Percentiles rank a stretch among this genome's conserved stretches.
phyloP scores from a whole-genome alignment of 2,329 filamentous ascomycete genomes.

The Exophiala xenobiotica region DNA sequence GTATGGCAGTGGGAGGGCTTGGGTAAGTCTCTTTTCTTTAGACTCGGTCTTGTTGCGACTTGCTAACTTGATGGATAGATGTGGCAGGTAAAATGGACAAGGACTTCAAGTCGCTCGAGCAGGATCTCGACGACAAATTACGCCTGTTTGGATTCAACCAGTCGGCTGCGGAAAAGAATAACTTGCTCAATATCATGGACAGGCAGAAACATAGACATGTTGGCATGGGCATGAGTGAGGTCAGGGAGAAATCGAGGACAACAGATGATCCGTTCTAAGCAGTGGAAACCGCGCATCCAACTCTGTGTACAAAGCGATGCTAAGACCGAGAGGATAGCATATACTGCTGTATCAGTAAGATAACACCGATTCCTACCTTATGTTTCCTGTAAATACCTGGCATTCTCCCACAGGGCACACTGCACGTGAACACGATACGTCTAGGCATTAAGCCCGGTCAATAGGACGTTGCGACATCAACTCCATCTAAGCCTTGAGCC shows the following conservation, averaged over 20 bases:
- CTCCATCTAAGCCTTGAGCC: constrained; percentile 17
- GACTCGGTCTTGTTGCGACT: background rate
- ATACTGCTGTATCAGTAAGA: too few species aligned
- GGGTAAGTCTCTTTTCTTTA: constrained; percentile 49
- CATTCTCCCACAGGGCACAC: too few species aligned
- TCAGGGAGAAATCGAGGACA: constrained; percentile 31
- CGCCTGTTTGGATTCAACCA: constrained; percentile 43
- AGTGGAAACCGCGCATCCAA: too few species aligned
- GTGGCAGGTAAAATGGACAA: constrained; percentile 43
- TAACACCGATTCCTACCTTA: too few species aligned
- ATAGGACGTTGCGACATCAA: too few species aligned
- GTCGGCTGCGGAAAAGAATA: constrained; percentile 32
- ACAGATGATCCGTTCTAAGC: constrained; percentile 15
- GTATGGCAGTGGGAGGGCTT: constrained; percentile 82
- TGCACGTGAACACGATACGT: too few species aligned
- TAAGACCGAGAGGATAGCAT: too few species aligned
- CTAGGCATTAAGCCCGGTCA: too few species aligned
- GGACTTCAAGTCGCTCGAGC: constrained; percentile 38
- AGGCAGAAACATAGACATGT: constrained; percentile 39
- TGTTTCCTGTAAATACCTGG: too few species aligned
- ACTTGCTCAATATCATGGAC: constrained; percentile 38
- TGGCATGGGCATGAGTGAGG: constrained; percentile 37
- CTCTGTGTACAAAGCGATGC: too few species aligned
- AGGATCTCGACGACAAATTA: constrained; percentile 42
- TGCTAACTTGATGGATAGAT: constrained; percentile 33